Evolutionary conservation across 1,139 yeast species (phyloP).

Genomic region (Blastobotrys capitulatus): DNA sequence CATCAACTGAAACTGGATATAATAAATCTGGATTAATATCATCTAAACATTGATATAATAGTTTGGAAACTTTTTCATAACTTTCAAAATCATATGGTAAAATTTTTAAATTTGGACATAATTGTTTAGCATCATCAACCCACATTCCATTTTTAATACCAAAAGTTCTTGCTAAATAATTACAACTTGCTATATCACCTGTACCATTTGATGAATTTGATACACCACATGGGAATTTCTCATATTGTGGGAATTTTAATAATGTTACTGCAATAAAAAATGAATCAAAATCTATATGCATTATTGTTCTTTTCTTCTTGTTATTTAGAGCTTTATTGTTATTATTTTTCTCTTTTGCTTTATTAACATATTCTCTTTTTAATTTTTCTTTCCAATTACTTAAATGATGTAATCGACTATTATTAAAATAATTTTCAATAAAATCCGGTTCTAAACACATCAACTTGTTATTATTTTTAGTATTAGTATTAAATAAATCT

Average conservation of each 20-base stretch:
- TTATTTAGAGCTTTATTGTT: background rate
- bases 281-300: slow-evolving; percentile 91
- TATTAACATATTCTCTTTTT: slow-evolving; percentile 50
- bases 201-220: slow-evolving; percentile 62
- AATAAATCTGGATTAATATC: slow-evolving; percentile 49
- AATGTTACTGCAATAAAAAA: slow-evolving; percentile 88
- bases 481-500: slow-evolving; percentile 30
- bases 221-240: slow-evolving; percentile 66
- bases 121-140: slow-evolving; percentile 56
- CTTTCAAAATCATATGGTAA: slow-evolving; percentile 70
- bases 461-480: slow-evolving; percentile 6
- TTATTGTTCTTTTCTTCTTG: slow-evolving; percentile 34
- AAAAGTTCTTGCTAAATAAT: slow-evolving; percentile 67
- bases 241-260: slow-evolving; percentile 46
- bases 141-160: slow-evolving; percentile 91
- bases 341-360: slow-evolving; percentile 30
- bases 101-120: slow-evolving; percentile 60
- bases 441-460: slow-evolving; percentile 57
- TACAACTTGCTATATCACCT: slow-evolving; percentile 87
- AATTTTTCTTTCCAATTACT: slow-evolving; percentile 83
- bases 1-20: slow-evolving; percentile 87
- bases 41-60: slow-evolving; percentile 45
- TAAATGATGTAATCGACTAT: slow-evolving; percentile 82
- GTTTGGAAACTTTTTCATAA: slow-evolving; percentile 58
- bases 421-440: slow-evolving; percentile 61